Evolutionary conservation across 768 basidiomycete species (phyloP), one percentile per base, ranked within the genome.

Genomic region (Gloeophyllum trabeum): DNA sequence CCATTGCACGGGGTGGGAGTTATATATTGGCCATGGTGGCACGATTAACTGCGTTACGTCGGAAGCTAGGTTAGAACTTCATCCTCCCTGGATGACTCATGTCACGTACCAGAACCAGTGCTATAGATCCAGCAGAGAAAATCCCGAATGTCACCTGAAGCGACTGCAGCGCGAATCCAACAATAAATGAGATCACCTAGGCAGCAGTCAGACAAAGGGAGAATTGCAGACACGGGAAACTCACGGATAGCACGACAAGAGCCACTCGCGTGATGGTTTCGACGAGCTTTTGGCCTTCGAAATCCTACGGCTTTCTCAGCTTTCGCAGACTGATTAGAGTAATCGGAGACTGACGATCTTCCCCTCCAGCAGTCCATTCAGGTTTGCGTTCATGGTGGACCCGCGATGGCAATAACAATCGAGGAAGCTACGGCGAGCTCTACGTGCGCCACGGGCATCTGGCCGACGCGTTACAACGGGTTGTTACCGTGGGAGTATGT

Each of bases 21-120:
- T 81, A 60, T 66, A 82, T 58, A 72, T 61, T 0, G 76, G 71
- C 85, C 85, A 88, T 6, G 78, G 77, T 0, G 84, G 85, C 3
- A 87, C 46, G 10, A 77, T 63, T 37, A 67, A 57, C 84, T 86
- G 47, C 10, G 38, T 14, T n/a, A n/a, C n/a, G n/a, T n/a, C n/a
- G n/a, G n/a, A n/a, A n/a, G n/a, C n/a, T n/a, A n/a, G n/a, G n/a
- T n/a, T n/a, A n/a, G n/a, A n/a, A n/a, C n/a, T n/a, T n/a, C n/a
- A n/a, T n/a, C n/a, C n/a, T n/a, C n/a, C n/a, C n/a, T n/a, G n/a
- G n/a, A 35, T 24, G 13, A 35, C 39, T 37, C 34, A 25, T 22
- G 34, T 16, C 6, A 43, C 51, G 20, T 39, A 53, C 51, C 38
- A 35, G 42, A 24, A 46, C 24, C n/a, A 52, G 22, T 4, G 39